Conservation (phyloP, 108 stramenopile genomes). For the Discostella stelligeroides region DNA sequence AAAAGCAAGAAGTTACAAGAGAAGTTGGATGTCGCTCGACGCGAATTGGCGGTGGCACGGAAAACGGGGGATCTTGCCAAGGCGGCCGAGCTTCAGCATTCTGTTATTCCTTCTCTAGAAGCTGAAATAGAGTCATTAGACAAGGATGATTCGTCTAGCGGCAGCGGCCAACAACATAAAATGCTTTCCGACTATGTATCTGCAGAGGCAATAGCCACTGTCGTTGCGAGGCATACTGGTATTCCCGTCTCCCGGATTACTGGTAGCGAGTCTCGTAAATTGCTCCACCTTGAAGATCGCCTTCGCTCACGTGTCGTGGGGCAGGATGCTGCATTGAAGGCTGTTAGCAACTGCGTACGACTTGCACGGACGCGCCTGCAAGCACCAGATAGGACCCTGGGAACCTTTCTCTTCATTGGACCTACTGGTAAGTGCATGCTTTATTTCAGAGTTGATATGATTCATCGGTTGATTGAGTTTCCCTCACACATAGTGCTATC, state of each 20-base stretch:
- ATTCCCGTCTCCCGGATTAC: slow-evolving; percentile 85
- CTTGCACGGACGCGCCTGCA: slow-evolving; percentile 85
- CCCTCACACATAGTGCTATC: too few species aligned
- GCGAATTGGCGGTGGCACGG: slow-evolving; percentile 64
- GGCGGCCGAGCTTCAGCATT: slow-evolving; percentile 63
- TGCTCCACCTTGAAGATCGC: slow-evolving; percentile 87
- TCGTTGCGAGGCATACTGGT: slow-evolving; percentile 78
- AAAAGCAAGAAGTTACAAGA: slow-evolving; percentile 72
- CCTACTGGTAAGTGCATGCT: too few species aligned
- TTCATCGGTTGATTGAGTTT: too few species aligned
- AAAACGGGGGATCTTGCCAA: slow-evolving; percentile 64
- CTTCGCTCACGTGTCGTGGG: slow-evolving; percentile 86
- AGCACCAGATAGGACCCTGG: slow-evolving; percentile 85
- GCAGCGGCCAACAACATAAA: slow-evolving; percentile 42
- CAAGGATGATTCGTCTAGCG: slow-evolving; percentile 17
- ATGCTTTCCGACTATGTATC: slow-evolving; percentile 74
- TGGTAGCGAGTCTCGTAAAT: slow-evolving; percentile 82
- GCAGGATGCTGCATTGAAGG: slow-evolving; percentile 85
- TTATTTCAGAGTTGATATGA: too few species aligned
- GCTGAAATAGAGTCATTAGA: slow-evolving; percentile 72
- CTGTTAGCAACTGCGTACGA: slow-evolving; percentile 89
- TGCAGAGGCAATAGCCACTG: slow-evolving; percentile 81
- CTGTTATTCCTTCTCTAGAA: slow-evolving; percentile 67
- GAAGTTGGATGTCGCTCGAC: slow-evolving; percentile 70
- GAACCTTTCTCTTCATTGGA: slow-evolving; percentile 88